Evolutionary conservation across 129 eudicot genomes (phyloP), one percentile per base, ranked within the genome.

Genomic region (Ambrosia artemisiifolia): DNA sequence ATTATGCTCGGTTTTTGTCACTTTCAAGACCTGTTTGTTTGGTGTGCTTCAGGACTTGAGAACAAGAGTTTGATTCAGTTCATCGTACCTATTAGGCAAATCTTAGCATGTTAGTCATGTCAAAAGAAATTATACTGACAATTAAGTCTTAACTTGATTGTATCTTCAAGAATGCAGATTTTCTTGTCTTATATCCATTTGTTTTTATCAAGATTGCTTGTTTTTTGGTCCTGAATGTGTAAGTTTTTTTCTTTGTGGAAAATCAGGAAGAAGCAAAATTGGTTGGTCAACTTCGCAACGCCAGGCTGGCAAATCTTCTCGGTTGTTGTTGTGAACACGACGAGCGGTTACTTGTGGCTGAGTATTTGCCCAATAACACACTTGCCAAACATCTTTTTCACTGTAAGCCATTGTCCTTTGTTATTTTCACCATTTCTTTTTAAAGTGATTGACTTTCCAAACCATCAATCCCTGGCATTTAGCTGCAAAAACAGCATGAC

Each of bases 311-410:
- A 56, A 88, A 88, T 79, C 83, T 88, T 79, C 83, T 88, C 46
- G 96, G 96, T 69, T 88, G 91, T 67, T 88, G 96, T 57, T 88
- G 83, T 65, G 91, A 88, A 77, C 73, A 82, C 11, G 91, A 86
- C 44, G 96, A 88, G 74, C 82, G 96, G 30, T 73, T 88, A 65
- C 96, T 88, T 65, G 91, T 88, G 48, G 88, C 91, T 4, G 96
- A 88, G 61, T 88, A 86, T 76, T 79, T 86, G 88, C 91, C 96
- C 46, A 83, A 88, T 64, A 86, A 83, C 51, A 88, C 96, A 11
- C 91, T 88, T 56, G 91, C 96, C 14, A 88, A 88, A 79, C 96
- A 88, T 79, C 88, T 88, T 70, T 88, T 88, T 78, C 91, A 86
- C 80, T 88, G 91, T 88, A 83, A 88, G 91, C 75, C 63, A 63